Conservation (phyloP, 2,329 filamentous ascomycete species). For the Fusarium nelsonii region DNA sequence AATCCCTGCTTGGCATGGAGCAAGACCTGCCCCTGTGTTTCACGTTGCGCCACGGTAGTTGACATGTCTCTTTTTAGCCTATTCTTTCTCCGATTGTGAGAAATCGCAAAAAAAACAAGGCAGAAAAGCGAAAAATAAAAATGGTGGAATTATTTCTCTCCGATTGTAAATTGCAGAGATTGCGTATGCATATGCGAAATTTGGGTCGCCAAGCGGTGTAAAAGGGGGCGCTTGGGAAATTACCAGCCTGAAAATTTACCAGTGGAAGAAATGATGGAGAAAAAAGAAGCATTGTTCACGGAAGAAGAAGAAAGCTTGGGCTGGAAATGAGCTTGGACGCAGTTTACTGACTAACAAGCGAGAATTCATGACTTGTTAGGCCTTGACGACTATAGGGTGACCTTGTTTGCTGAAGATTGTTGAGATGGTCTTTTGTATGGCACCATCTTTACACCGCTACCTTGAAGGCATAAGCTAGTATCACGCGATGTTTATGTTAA, state of each 20-base stretch:
- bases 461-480: not conserved
- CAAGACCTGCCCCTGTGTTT: conserved; percentile 35
- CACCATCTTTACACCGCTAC: conserved; percentile 25
- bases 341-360: not conserved
- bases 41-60: conserved; percentile 31
- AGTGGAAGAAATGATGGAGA: not conserved
- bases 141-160: not conserved
- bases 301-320: not conserved
- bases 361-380: not conserved
- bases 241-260: not conserved
- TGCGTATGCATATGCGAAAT: not conserved
- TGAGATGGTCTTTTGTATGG: conserved; percentile 11
- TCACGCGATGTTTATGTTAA: conserved; percentile 18
- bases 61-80: conserved; percentile 29
- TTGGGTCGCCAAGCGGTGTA: not conserved
- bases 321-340: not conserved
- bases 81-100: not conserved
- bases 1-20: conserved; percentile 35
- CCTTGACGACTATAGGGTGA: conserved; percentile 10
- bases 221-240: conserved; percentile 7
- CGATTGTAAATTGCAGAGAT: not conserved
- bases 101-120: not conserved
- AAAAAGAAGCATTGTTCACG: not conserved
- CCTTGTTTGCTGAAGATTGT: not conserved
- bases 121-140: not conserved